Conservation (phyloP, 805 yeast genomes). For the Ogataea sp. region DNA sequence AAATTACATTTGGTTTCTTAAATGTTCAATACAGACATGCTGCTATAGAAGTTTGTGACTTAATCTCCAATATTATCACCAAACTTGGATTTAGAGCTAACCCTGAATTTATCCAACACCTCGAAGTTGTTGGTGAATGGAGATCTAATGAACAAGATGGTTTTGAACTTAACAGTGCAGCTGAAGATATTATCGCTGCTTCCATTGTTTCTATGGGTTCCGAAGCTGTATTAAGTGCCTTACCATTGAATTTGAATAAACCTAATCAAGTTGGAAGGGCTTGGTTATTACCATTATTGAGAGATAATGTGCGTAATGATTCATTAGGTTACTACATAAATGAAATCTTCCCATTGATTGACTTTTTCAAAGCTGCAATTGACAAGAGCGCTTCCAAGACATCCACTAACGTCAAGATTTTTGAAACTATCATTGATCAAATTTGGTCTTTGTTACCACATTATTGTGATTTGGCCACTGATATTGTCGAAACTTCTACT, state of each 20-base stretch:
- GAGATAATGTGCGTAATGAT: constrained; percentile 78
- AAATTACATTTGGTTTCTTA: constrained; percentile 45
- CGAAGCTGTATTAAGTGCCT: constrained; percentile 58
- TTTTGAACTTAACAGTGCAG: constrained; percentile 61
- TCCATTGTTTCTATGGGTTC: constrained; percentile 84
- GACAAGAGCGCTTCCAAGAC: constrained; percentile 29
- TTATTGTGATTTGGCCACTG: constrained; percentile 81
- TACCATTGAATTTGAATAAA: constrained; percentile 72
- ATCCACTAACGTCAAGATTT: constrained; percentile 67
- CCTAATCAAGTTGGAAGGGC: constrained; percentile 77
- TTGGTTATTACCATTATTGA: constrained; percentile 85
- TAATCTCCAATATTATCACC: constrained; percentile 52
- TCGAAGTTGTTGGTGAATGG: constrained; percentile 77
- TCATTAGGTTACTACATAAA: constrained; percentile 53
- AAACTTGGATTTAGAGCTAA: constrained; percentile 58
- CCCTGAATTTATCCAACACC: constrained; percentile 60
- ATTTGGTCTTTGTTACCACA: constrained; percentile 87
- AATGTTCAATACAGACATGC: constrained; percentile 71
- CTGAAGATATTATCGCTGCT: constrained; percentile 73
- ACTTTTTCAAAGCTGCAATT: constrained; percentile 43
- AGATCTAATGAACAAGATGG: constrained; percentile 68
- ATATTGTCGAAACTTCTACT: constrained; percentile 54
- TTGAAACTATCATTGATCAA: constrained; percentile 82
- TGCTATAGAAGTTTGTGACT: constrained; percentile 64
- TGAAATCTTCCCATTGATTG: constrained; percentile 59